These are phyloP conservation scores for Wickerhamiella dianesei DNA, from an alignment of 805 yeast species.

Conservation along the genomic window DNA sequence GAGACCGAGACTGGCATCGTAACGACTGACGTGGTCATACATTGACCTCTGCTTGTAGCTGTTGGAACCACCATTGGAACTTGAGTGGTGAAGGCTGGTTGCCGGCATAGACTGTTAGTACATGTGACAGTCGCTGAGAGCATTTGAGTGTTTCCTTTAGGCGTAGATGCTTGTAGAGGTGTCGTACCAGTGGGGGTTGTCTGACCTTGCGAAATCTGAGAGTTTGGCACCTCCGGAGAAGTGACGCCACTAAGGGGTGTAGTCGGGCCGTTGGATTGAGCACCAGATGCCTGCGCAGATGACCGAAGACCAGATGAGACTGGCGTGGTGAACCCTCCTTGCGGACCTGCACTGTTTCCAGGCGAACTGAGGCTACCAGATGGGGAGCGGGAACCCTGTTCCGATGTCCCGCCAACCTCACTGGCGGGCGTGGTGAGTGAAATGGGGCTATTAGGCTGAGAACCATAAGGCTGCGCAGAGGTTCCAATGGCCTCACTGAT, in stretches of 20 bases:
- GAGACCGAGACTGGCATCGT: slow-evolving; percentile 2
- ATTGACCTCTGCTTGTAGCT: slow-evolving; percentile 4
- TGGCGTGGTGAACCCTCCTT: background rate
- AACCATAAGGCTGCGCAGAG: no score
- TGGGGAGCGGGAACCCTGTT: background rate
- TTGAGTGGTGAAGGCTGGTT: background rate
- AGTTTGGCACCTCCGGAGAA: no score
- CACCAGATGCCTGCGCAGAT: no score
- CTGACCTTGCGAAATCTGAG: background rate
- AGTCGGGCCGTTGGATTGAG: no score
- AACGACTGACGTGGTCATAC: slow-evolving; percentile 4
- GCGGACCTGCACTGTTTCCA: background rate
- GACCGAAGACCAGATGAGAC: no score
- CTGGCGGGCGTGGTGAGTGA: no score
- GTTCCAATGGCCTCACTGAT: no score
- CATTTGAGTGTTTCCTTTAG: no score
- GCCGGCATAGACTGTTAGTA: slow-evolving; percentile 4
- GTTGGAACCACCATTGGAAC: slow-evolving; percentile 4
- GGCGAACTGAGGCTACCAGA: background rate
- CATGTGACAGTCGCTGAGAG: no score
- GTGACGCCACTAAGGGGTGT: no score
- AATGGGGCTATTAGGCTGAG: no score
- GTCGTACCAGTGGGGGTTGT: background rate
- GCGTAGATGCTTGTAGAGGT: background rate
- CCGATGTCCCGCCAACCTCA: background rate